Percentiles rank a stretch among this genome's conserved stretches.
Evolutionary conservation across 2,329 filamentous ascomycete genomes (phyloP).

Genomic region (Beauveria sp.): DNA sequence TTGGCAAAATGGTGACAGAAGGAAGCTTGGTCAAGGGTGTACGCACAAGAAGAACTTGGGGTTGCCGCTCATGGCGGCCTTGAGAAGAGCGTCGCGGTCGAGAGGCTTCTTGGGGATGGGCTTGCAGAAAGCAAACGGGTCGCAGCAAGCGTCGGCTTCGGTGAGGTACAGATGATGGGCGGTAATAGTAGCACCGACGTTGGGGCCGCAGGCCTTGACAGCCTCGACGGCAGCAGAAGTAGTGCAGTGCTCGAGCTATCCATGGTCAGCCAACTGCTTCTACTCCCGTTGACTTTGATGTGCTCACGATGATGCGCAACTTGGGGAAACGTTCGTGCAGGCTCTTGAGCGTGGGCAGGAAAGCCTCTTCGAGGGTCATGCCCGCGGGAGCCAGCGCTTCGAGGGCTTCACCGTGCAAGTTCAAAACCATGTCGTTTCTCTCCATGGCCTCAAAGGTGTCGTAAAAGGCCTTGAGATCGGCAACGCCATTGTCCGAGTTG

Average conservation of each 20-base stretch:
- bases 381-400: conserved; percentile 38
- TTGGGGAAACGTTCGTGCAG: conserved; percentile 70
- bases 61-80: conserved; percentile 50
- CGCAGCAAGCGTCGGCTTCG: conserved; percentile 61
- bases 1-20: too few species aligned
- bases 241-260: conserved; percentile 72
- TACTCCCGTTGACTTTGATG: too few species aligned
- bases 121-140: conserved; percentile 60
- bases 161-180: conserved; percentile 80
- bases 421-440: conserved; percentile 70
- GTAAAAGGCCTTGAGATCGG: conserved; percentile 63
- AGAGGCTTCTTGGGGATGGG: conserved; percentile 66
- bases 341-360: conserved; percentile 69
- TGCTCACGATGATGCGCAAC: conserved; percentile 48
- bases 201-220: conserved; percentile 67
- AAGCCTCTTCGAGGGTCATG: conserved; percentile 43
- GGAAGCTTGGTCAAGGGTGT: conserved; percentile 20
- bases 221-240: conserved; percentile 73
- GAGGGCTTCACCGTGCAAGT: conserved; percentile 85
- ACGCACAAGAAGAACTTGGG: conserved; percentile 65
- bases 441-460: conserved; percentile 88
- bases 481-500: conserved; percentile 61
- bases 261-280: neutral
- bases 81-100: conserved; percentile 65
- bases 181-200: conserved; percentile 74